Evolutionary conservation across 2,329 filamentous ascomycete species (phyloP).

Genomic region (Colletotrichum phormii): DNA sequence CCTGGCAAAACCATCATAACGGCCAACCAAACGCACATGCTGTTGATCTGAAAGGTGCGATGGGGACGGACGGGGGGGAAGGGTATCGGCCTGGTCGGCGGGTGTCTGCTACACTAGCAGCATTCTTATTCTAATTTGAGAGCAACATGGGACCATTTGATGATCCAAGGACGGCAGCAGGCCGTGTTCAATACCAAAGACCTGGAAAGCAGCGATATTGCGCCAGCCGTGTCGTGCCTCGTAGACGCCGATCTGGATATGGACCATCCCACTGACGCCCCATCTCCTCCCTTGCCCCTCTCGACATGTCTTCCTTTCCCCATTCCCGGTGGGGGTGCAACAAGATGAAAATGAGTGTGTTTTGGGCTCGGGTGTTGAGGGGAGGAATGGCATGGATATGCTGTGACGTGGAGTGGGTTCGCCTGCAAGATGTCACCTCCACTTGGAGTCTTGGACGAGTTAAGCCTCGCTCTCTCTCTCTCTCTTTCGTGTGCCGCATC

Average conservation of each 20-base stretch:
- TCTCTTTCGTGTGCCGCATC: slow-evolving; percentile 5
- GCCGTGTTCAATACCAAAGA: not conserved
- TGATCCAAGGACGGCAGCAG: not conserved
- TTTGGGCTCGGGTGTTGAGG: slow-evolving; percentile 14
- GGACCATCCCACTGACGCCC: slow-evolving; percentile 19
- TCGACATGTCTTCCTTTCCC: not conserved
- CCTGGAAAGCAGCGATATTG: not conserved
- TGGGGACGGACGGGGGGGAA: not conserved
- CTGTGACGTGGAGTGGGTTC: slow-evolving; percentile 27
- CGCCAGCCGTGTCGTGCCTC: slow-evolving; percentile 7
- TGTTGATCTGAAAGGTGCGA: not conserved
- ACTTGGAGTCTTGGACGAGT: slow-evolving; percentile 16
- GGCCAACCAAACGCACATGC: not conserved
- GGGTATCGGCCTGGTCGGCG: not conserved
- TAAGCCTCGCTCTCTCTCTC: slow-evolving; percentile 27
- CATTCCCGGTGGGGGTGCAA: not conserved
- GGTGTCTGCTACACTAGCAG: slow-evolving; percentile 22
- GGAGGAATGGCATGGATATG: slow-evolving; percentile 26
- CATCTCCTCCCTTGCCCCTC: not conserved
- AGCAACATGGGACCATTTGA: slow-evolving; percentile 6
- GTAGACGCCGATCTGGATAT: slow-evolving; percentile 31
- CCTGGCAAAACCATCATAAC: not conserved
- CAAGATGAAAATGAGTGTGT: slow-evolving; percentile 11
- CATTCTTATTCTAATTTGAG: slow-evolving; percentile 28
- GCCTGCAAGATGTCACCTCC: slow-evolving; percentile 2